Percentiles rank a stretch among this genome's conserved stretches.
These are phyloP conservation scores for Tillandsia leiboldiana DNA, from an alignment of 176 grass and related monocot genomes.

Conservation along the genomic window DNA sequence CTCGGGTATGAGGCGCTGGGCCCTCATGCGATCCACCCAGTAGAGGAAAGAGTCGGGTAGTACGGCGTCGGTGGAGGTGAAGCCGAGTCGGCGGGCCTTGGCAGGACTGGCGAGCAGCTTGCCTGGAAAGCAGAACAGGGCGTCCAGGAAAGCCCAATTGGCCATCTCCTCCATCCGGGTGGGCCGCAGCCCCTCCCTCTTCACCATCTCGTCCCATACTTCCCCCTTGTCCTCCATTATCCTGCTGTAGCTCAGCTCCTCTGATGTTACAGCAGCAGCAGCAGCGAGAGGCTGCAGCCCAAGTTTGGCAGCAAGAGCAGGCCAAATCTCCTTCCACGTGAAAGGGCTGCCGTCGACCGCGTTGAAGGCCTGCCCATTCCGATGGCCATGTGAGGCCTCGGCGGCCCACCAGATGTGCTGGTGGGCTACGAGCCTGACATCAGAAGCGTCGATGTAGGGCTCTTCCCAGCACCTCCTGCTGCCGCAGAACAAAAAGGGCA, in stretches of 20 bases:
- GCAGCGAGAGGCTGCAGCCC: not conserved
- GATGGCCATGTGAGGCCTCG: not conserved
- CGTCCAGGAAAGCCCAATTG: constrained; percentile 28
- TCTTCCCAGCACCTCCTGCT: constrained; percentile 28
- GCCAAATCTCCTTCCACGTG: constrained; percentile 36
- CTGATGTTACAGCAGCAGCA: constrained; percentile 4
- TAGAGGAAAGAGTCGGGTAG: constrained; percentile 8
- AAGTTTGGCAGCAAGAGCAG: constrained; percentile 24
- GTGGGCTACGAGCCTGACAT: constrained; percentile 9
- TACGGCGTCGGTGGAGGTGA: not conserved
- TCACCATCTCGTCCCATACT: constrained; percentile 30
- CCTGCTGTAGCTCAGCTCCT: constrained; percentile 7
- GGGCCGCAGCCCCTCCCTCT: constrained; percentile 6
- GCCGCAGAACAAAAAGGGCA: constrained; percentile 26
- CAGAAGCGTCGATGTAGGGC: constrained; percentile 26
- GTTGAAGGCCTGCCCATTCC: constrained; percentile 21
- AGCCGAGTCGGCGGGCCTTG: constrained; percentile 26
- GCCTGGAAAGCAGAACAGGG: constrained; percentile 14
- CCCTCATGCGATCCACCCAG: constrained; percentile 27
- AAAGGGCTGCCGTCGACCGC: constrained; percentile 10
- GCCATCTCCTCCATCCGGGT: constrained; percentile 18
- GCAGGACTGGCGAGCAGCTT: constrained; percentile 14
- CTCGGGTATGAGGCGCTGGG: constrained; percentile 22
- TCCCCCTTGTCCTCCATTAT: constrained; percentile 21
- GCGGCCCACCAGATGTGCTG: constrained; percentile 34